Evolutionary conservation across 768 basidiomycete species (phyloP).

Genomic region (Cantharellus anzutake): DNA sequence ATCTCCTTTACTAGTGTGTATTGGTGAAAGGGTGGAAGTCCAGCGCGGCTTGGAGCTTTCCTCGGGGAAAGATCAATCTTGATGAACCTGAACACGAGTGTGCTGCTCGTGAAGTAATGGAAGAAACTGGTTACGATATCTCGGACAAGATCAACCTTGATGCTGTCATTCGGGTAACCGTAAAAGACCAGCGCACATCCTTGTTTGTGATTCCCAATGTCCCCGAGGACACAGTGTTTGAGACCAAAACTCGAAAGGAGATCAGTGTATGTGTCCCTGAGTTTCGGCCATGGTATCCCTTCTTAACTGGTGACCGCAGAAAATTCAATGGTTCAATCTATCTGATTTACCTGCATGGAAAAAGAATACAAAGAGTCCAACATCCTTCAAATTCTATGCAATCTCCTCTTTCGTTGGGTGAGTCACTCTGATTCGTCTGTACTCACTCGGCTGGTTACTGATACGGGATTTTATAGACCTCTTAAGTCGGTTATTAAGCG

Average conservation of each 20-base stretch:
- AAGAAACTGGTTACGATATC: conserved; percentile 92
- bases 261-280: conserved; percentile 55
- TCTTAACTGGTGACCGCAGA: conserved; percentile 27
- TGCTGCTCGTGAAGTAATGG: conserved; percentile 85
- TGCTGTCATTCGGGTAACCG: conserved; percentile 65
- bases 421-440: conserved; percentile 11
- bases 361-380: conserved; percentile 34
- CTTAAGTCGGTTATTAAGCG: not conserved
- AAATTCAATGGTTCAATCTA: conserved; percentile 91
- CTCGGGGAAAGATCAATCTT: conserved; percentile 98
- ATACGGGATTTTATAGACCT: not conserved
- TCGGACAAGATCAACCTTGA: conserved; percentile 41
- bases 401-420: conserved; percentile 88
- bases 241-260: conserved; percentile 92
- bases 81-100: conserved; percentile 69
- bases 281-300: not conserved
- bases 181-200: conserved; percentile 80
- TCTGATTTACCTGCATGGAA: conserved; percentile 88
- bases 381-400: conserved; percentile 73
- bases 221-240: conserved; percentile 72
- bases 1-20: conserved; percentile 41
- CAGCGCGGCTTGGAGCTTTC: conserved; percentile 96
- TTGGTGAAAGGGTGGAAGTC: conserved; percentile 97
- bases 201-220: conserved; percentile 80
- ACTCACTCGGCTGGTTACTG: not conserved